Conservation (phyloP, 2,329 filamentous ascomycete species). For the Fusarium cicatricum region DNA sequence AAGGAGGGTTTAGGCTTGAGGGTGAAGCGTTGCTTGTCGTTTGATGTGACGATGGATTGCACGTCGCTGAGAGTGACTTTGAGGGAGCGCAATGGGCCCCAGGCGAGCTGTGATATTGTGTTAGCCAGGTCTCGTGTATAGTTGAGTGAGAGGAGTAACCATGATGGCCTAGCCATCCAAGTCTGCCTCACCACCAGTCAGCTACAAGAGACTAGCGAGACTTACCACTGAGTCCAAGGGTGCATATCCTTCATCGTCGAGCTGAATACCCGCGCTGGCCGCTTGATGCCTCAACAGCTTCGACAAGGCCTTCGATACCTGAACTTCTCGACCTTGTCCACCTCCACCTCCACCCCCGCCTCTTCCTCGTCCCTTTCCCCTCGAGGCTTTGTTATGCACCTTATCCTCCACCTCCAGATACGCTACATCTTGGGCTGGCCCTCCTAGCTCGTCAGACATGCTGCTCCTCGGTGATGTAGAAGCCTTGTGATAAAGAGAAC, state of each 20-base stretch:
- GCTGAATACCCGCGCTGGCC: conserved; percentile 61
- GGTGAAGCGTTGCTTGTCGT: conserved; percentile 91
- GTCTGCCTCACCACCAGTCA: no score
- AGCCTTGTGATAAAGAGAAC: background rate
- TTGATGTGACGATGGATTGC: conserved; percentile 71
- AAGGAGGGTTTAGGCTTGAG: conserved; percentile 63
- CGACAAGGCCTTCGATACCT: conserved; percentile 63
- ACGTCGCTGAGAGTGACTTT: conserved; percentile 81
- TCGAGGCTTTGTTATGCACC: conserved; percentile 32
- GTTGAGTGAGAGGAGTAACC: background rate
- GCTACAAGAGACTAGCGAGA: conserved; percentile 25
- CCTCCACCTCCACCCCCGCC: conserved; percentile 43
- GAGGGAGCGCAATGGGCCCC: conserved; percentile 69
- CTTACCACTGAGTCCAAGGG: conserved; percentile 66
- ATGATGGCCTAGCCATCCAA: background rate
- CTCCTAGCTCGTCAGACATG: conserved; percentile 28
- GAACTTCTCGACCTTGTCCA: conserved; percentile 53
- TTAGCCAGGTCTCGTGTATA: conserved; percentile 3
- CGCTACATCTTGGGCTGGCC: conserved; percentile 12
- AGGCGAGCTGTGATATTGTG: conserved; percentile 55
- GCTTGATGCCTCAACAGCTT: conserved; percentile 65
- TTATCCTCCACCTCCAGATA: conserved; percentile 38
- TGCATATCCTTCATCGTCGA: conserved; percentile 68
- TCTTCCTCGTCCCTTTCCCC: conserved; percentile 37
- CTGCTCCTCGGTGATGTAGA: conserved; percentile 2